Conservation (phyloP, 1,284 basidiomycete species). For the Cutaneotrichosporon mucoides region DNA sequence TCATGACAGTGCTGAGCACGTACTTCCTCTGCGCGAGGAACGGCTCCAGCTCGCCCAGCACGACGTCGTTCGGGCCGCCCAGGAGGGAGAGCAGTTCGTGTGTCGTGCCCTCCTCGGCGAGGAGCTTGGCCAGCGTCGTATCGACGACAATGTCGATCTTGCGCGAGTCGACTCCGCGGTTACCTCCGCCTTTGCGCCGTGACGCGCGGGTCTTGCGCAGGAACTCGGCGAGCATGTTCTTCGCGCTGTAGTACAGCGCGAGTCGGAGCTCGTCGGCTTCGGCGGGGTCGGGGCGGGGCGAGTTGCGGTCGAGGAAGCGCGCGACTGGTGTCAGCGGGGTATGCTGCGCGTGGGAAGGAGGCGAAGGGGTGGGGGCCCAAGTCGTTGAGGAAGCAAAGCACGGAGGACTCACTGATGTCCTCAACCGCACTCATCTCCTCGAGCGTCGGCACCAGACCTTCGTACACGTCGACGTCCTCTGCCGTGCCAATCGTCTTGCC, state of each 20-base stretch:
- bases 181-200: slow-evolving; percentile 37
- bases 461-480: slow-evolving; percentile 45
- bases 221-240: slow-evolving; percentile 46
- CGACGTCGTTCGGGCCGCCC: slow-evolving; percentile 58
- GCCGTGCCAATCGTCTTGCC: slow-evolving; percentile 42
- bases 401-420: slow-evolving; percentile 45
- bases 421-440: slow-evolving; percentile 38
- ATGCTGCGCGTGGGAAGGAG: slow-evolving; percentile 4
- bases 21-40: slow-evolving; percentile 60
- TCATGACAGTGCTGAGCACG: slow-evolving; percentile 63
- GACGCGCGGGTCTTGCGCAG: slow-evolving; percentile 46
- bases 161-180: slow-evolving; percentile 33
- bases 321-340: slow-evolving; percentile 6
- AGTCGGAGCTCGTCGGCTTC: slow-evolving; percentile 24
- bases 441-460: slow-evolving; percentile 42
- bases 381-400: too few species aligned
- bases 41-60: slow-evolving; percentile 63
- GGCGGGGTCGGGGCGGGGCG: neutral
- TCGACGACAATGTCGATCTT: slow-evolving; percentile 61
- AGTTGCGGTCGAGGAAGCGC: slow-evolving; percentile 11
- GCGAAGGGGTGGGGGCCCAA: too few species aligned
- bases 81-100: slow-evolving; percentile 63
- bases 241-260: slow-evolving; percentile 41
- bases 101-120: slow-evolving; percentile 61
- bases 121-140: slow-evolving; percentile 71